Percentiles rank a stretch among this genome's conserved stretches.
Evolutionary conservation across 2,329 filamentous ascomycete species (phyloP).

Genomic region (Massarina eburnea): DNA sequence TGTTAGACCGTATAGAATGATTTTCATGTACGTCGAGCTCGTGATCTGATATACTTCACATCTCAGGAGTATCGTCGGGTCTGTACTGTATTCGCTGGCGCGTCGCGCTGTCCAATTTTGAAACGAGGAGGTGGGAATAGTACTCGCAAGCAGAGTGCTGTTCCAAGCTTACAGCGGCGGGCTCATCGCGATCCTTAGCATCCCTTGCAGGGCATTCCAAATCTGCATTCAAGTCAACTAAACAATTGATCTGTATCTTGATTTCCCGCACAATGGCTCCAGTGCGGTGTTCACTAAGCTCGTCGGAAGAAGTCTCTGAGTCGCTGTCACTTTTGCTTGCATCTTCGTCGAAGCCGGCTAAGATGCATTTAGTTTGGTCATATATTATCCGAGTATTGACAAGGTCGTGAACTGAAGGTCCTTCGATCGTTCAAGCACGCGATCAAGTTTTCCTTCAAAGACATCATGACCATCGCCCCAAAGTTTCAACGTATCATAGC

Average conservation of each 20-base stretch:
- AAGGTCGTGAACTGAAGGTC: slow-evolving; percentile 14
- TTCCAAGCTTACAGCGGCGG: slow-evolving; percentile 4
- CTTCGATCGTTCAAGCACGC: slow-evolving; percentile 16
- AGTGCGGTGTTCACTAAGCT: not conserved
- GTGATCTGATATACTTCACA: too few species aligned
- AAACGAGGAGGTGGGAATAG: slow-evolving; percentile 16
- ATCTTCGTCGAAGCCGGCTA: slow-evolving; percentile 5
- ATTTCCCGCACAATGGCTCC: slow-evolving; percentile 5
- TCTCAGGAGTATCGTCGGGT: too few species aligned
- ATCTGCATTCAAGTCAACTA: slow-evolving; percentile 18
- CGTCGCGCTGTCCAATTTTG: too few species aligned
- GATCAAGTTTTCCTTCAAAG: slow-evolving; percentile 14
- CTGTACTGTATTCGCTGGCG: too few species aligned
- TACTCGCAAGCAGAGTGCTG: slow-evolving; percentile 19
- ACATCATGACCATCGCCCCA: slow-evolving; percentile 20
- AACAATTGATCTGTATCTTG: slow-evolving; percentile 15
- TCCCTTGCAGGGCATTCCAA: slow-evolving; percentile 22
- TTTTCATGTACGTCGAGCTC: too few species aligned
- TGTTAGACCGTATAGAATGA: too few species aligned
- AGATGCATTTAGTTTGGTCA: slow-evolving; percentile 14
- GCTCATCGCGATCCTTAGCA: slow-evolving; percentile 8
- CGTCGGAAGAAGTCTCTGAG: slow-evolving; percentile 3
- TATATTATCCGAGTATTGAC: slow-evolving; percentile 8
- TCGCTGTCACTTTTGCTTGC: slow-evolving; percentile 11
- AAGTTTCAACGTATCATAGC: slow-evolving; percentile 12